Evolutionary conservation across 805 yeast genomes (phyloP).

Genomic region (Pichia exigua): DNA sequence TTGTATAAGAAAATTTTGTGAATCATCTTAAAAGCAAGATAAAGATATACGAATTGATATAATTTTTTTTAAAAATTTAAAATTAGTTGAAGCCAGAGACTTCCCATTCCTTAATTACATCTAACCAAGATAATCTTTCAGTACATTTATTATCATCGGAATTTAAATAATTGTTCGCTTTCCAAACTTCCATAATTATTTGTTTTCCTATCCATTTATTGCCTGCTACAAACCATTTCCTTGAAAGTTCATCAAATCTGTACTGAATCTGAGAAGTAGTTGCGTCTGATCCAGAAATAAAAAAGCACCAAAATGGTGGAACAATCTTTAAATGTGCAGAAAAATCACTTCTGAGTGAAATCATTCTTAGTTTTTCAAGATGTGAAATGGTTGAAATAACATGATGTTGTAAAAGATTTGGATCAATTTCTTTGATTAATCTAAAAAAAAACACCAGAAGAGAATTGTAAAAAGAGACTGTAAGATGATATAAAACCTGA

Average conservation of each 20-base stretch:
- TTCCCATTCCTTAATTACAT: slow-evolving; percentile 49
- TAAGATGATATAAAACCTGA: slow-evolving; percentile 32
- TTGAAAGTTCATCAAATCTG: slow-evolving; percentile 28
- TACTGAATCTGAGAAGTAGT: slow-evolving; percentile 25
- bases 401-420: slow-evolving; percentile 29
- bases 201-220: slow-evolving; percentile 51
- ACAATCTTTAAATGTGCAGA: slow-evolving; percentile 22
- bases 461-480: slow-evolving; percentile 35
- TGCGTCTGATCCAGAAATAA: slow-evolving; percentile 38
- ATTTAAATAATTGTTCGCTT: slow-evolving; percentile 23
- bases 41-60: background rate
- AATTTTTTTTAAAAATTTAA: background rate
- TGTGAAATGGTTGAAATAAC: slow-evolving; percentile 31
- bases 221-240: slow-evolving; percentile 28
- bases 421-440: slow-evolving; percentile 36
- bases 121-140: slow-evolving; percentile 41
- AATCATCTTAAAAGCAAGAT: background rate
- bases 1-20: no score
- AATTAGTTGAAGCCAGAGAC: slow-evolving; percentile 24
- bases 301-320: slow-evolving; percentile 43
- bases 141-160: slow-evolving; percentile 10
- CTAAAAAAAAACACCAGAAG: slow-evolving; percentile 38
- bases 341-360: slow-evolving; percentile 16
- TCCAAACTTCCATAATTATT: slow-evolving; percentile 44
- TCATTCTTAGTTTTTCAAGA: slow-evolving; percentile 24